A percentile compares a stretch with the other conserved stretches of the same genome.
These are phyloP conservation scores for Beauveria sp. DNA, from an alignment of 2,329 filamentous ascomycete species.

Conservation along the genomic window DNA sequence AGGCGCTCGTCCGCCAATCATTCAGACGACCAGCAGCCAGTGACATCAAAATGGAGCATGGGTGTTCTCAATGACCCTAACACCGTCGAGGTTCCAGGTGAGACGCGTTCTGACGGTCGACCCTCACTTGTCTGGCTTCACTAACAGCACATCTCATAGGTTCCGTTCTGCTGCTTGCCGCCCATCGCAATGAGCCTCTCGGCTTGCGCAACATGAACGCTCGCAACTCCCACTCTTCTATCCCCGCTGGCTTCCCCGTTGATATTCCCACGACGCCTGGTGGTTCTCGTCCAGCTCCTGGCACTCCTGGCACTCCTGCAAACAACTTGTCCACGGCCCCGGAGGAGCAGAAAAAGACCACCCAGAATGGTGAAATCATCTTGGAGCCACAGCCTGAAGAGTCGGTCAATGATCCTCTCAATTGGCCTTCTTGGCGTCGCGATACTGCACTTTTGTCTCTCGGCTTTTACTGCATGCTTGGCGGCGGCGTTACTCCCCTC, in stretches of 20 bases:
- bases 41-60: conserved; percentile 48
- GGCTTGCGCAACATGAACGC: conserved; percentile 50
- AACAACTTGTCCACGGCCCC: conserved; percentile 4
- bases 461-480: conserved; percentile 88
- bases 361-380: conserved; percentile 74
- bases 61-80: conserved; percentile 76
- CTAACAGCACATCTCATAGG: conserved; percentile 29
- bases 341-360: conserved; percentile 59
- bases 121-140: background rate
- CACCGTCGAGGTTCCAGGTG: conserved; percentile 84
- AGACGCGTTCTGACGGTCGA: conserved; percentile 16
- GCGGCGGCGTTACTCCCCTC: conserved; percentile 85
- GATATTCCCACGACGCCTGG: conserved; percentile 26
- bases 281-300: conserved; percentile 15
- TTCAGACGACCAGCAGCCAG: conserved; percentile 9
- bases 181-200: conserved; percentile 50
- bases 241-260: conserved; percentile 38
- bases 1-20: conserved; percentile 6
- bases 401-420: conserved; percentile 81
- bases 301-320: conserved; percentile 8
- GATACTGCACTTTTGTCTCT: conserved; percentile 74
- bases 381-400: conserved; percentile 90
- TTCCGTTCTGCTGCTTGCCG: conserved; percentile 49
- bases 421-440: conserved; percentile 79
- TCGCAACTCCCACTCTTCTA: conserved; percentile 50